Evolutionary conservation across 768 basidiomycete genomes (phyloP).

Genomic region (Tricholoma hemisulphureum): DNA sequence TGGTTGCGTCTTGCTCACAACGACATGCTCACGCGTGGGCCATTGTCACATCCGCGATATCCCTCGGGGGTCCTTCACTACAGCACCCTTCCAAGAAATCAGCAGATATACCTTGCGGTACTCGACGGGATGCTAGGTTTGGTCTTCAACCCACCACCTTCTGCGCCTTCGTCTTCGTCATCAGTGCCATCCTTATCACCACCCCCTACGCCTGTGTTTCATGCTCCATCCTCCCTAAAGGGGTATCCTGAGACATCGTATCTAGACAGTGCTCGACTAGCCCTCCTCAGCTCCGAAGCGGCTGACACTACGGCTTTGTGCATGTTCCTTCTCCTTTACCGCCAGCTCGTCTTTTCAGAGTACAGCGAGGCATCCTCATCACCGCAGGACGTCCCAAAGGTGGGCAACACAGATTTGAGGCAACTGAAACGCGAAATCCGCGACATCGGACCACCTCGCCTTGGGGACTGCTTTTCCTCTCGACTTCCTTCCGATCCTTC

Average conservation of each 20-base stretch:
- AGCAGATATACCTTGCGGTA: slow-evolving; percentile 53
- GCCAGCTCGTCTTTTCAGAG: slow-evolving; percentile 64
- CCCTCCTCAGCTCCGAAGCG: slow-evolving; percentile 66
- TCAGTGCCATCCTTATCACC: slow-evolving; percentile 27
- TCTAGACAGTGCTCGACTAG: slow-evolving; percentile 72
- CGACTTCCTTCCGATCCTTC: slow-evolving; percentile 22
- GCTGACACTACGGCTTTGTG: slow-evolving; percentile 72
- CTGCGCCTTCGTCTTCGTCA: slow-evolving; percentile 28
- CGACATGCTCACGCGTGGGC: slow-evolving; percentile 39
- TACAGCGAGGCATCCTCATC: slow-evolving; percentile 30
- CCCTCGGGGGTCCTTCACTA: slow-evolving; percentile 44
- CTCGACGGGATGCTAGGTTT: slow-evolving; percentile 64
- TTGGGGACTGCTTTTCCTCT: slow-evolving; percentile 57
- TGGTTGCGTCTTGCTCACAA: slow-evolving; percentile 62
- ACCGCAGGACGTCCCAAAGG: slow-evolving; percentile 32
- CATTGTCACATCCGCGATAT: slow-evolving; percentile 44
- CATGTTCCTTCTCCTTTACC: slow-evolving; percentile 79
- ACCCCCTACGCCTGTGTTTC: slow-evolving; percentile 32
- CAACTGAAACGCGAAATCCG: slow-evolving; percentile 74
- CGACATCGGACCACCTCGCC: slow-evolving; percentile 60
- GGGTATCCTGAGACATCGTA: slow-evolving; percentile 76
- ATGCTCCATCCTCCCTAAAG: slow-evolving; percentile 32
- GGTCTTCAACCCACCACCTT: slow-evolving; percentile 54
- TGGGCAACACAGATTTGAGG: slow-evolving; percentile 53
- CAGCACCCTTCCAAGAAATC: slow-evolving; percentile 45